Base-by-base conservation (phyloP, 73 alveolate genomes). In the Paramecium primaurelia region DNA sequence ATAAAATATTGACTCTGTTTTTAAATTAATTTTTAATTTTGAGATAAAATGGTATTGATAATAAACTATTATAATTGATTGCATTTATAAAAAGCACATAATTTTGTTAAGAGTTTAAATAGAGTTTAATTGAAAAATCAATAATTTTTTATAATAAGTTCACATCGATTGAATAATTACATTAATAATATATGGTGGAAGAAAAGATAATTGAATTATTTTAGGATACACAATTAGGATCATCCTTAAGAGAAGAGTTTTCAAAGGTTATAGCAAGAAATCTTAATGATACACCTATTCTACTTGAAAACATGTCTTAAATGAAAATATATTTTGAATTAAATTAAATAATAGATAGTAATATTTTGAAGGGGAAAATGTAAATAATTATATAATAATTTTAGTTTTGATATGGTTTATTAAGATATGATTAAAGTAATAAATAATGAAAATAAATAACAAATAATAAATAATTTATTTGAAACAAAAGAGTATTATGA, bases 401-500 rank as follows among this genome's bases (percentile, higher is more conserved):
- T 59, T 64, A 64, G 84, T 28, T 64, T 11, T 64, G 84, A 64
- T 64, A 6, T 32, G 7, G 47, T 64, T 12, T 8, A 64, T 64
- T 16, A 64, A 26, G 49, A 18, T 28, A 9, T 64, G 42, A 5
- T 14, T 14, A 64, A 34, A 28, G 26, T 64, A 9, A 64, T 64
- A 32, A 32, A 64, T 32, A 14, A 28, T 32, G 51, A 34, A 10
- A 11, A 73, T 30, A 73, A 73, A 22, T 36, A 36, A 36, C 14
- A 73, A 30, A 73, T 10, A 16, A 40, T 73, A 37, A 3, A 32
- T 37, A 36, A 36, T 20, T 3, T 73, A 30, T 20, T 73, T 73
- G 87, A 73, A n/a, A 16, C 28, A 73, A 73, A 73, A 73, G 34
- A 73, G 6, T 73, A 36, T 37, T 73, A 37, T 73, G 87, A 73